Evolutionary conservation across 352 stramenopile species (phyloP), one percentile per base, ranked within the genome.

Genomic region (Achlya hypogyna): DNA sequence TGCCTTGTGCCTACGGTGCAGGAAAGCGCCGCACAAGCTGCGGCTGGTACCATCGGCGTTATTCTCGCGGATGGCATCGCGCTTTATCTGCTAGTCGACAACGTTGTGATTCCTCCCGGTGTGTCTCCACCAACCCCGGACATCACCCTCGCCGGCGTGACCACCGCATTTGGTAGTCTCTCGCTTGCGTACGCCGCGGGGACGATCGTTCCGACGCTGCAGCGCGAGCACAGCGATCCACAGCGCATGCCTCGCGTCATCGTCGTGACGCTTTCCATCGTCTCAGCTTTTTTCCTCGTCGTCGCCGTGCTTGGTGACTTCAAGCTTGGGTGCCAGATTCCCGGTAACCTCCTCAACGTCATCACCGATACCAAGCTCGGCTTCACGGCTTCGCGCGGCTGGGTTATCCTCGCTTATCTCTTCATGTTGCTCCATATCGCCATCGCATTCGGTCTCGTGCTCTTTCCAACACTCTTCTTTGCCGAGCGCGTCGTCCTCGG

Each of bases 271-370:
- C 22, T 70, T 32, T 28, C n/a, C 25, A 22, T 52, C 3, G 40
- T 70, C 28, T 70, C 64, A 14, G 22, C 52, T 27, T 59, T 69
- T 3, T 70, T 70, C 25, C n/a, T 71, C 12, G 75, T 77, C 28
- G 66, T 88, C 14, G 73, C 72, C 49, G 65, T 73, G 42, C 89
- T 87, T 9, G 89, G 73, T 51, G 82, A 74, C 81, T 64, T 23
- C n/a, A 38, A 34, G 8, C 22, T 70, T 14, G 64, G 64, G 9
- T 70, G 64, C 51, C 64, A 70, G 53, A 65, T 70, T 9, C 40
- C 64, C 23, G 53, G 53, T 25, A 70, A 70, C 76, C 88, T 93
- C 67, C 78, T 90, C 77, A 92, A 92, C 72, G 87, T 83, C 65
- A 89, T 75, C 12, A 27, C 45, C 0, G 54, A 29, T 12, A 72